Percentiles rank a stretch among this genome's conserved stretches.
Conservation (phyloP, 164 flowering plant species). For the Magnolia kwangsiensis region DNA sequence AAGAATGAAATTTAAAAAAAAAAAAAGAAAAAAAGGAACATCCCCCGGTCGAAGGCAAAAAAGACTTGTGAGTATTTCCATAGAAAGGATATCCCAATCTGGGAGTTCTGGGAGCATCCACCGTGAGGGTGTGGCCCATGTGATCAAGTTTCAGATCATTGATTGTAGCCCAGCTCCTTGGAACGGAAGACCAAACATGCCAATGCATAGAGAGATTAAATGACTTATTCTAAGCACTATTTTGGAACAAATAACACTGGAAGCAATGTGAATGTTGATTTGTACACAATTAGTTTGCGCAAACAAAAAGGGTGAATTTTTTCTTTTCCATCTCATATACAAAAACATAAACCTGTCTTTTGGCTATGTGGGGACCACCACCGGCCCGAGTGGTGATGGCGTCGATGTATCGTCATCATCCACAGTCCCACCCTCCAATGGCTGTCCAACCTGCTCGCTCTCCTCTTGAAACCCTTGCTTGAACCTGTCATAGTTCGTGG, state of each 20-base stretch:
- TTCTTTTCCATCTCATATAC: conserved; percentile 21
- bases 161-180: no score
- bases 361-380: conserved; percentile 51
- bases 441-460: conserved; percentile 28
- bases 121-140: no score
- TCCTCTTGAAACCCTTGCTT: conserved; percentile 66
- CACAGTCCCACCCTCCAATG: conserved; percentile 16
- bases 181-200: no score
- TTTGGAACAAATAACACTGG: not conserved
- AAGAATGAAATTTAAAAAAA: no score
- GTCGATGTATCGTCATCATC: conserved; percentile 35
- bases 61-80: no score
- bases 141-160: no score
- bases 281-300: not conserved
- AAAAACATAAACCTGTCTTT: conserved; percentile 8
- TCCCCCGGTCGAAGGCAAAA: no score
- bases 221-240: not conserved
- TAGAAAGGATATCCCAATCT: no score
- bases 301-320: not conserved
- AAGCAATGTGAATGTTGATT: not conserved
- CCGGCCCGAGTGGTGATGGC: conserved; percentile 45
- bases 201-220: no score
- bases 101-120: no score
- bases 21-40: no score
- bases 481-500: conserved; percentile 72